phyloP scores from a whole-genome alignment of 495 filamentous ascomycete species.

The Lentithecium fluviatile region DNA sequence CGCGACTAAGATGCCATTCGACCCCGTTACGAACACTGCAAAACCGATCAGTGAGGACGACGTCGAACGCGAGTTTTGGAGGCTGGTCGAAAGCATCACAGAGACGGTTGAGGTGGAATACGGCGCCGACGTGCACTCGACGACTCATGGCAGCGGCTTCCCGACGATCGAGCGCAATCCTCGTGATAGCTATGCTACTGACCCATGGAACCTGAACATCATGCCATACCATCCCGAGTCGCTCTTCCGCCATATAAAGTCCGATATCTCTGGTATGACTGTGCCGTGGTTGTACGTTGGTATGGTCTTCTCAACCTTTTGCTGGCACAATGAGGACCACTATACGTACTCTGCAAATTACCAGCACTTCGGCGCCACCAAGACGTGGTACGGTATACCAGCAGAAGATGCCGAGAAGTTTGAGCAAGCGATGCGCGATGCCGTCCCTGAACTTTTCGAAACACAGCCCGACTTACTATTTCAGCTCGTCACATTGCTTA shows the following conservation, averaged over 20 bases:
- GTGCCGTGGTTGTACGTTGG: constrained; percentile 99
- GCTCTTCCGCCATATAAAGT: constrained; percentile 94
- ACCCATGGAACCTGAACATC: constrained; percentile 96
- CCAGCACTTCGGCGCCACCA: constrained; percentile 96
- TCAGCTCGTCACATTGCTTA: constrained; percentile 91
- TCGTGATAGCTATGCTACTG: constrained; percentile 75
- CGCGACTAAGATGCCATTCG: constrained; percentile 83
- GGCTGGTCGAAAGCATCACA: constrained; percentile 84
- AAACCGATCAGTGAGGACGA: constrained; percentile 88
- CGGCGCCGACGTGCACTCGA: constrained; percentile 96
- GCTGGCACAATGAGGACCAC: constrained; percentile 99
- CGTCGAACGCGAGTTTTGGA: constrained; percentile 96
- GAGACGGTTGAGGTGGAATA: constrained; percentile 98
- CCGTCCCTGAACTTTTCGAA: constrained; percentile 94
- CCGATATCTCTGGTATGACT: constrained; percentile 99
- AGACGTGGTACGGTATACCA: constrained; percentile 99
- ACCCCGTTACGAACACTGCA: constrained; percentile 76
- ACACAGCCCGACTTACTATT: constrained; percentile 96
- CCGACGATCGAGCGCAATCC: constrained; percentile 93
- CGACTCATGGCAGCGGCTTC: constrained; percentile 96
- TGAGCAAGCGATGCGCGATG: constrained; percentile 90
- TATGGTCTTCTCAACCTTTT: constrained; percentile 99
- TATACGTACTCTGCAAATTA: constrained; percentile 98
- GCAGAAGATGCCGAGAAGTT: constrained; percentile 91
- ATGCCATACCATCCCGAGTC: constrained; percentile 89